phyloP scores from a whole-genome alignment of 495 filamentous ascomycete genomes.

The Aspergillus asperescens region DNA sequence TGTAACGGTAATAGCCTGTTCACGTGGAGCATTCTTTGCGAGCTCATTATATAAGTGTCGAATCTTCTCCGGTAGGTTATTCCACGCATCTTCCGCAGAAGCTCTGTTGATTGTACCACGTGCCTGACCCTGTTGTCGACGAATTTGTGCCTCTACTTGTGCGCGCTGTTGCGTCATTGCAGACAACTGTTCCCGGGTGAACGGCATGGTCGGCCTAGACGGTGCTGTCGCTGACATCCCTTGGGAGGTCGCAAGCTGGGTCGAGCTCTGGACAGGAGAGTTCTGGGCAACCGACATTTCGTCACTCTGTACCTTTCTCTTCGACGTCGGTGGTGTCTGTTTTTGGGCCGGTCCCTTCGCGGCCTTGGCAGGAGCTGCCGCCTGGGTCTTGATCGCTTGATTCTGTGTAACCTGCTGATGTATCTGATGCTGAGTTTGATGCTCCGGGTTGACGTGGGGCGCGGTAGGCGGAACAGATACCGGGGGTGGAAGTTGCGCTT shows the following conservation, averaged over 20 bases:
- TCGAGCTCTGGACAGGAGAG: slow-evolving; percentile 31
- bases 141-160: slow-evolving; percentile 36
- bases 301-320: slow-evolving; percentile 59
- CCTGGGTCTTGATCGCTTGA: slow-evolving; percentile 20
- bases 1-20: slow-evolving; percentile 30
- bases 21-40: slow-evolving; percentile 25
- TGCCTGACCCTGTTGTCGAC: slow-evolving; percentile 29
- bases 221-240: slow-evolving; percentile 28
- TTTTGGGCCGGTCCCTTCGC: slow-evolving; percentile 22
- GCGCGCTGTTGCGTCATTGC: slow-evolving; percentile 46
- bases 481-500: slow-evolving; percentile 34
- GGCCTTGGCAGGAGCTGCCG: slow-evolving; percentile 22
- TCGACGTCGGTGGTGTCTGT: slow-evolving; percentile 29
- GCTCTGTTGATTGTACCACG: slow-evolving; percentile 28
- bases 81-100: slow-evolving; percentile 38
- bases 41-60: slow-evolving; percentile 40
- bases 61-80: slow-evolving; percentile 34
- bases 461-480: slow-evolving; percentile 21
- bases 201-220: slow-evolving; percentile 29
- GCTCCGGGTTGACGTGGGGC: slow-evolving; percentile 25
- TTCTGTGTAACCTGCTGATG: slow-evolving; percentile 16
- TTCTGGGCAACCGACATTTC: slow-evolving; percentile 55
- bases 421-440: slow-evolving; percentile 16
- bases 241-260: slow-evolving; percentile 25
- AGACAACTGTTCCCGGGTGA: slow-evolving; percentile 50